Evolutionary conservation across 441 rosid species (phyloP), one percentile per base, ranked within the genome.

Genomic region (Erysimum cheiri): DNA sequence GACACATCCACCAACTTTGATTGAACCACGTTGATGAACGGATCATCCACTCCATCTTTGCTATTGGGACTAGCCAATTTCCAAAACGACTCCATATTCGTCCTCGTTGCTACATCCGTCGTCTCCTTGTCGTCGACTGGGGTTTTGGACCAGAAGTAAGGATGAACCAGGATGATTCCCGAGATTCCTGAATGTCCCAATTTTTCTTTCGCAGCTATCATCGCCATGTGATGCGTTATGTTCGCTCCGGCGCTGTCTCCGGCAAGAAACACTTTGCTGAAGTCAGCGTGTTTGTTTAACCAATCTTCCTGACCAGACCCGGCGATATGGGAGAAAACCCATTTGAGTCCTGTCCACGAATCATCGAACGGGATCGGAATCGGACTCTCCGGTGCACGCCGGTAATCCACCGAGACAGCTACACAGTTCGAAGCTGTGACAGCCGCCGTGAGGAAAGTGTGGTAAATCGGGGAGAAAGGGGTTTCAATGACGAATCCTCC

Each of bases 221-320:
- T 19, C 32, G 77, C 77, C 78, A 84, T 78, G 47, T 81, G 83
- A 69, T 85, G 84, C 8, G 88, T 41, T 81, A 82, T 78, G 68
- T 64, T 86, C n/a, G 78, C 88, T 5, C 88, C 88, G 6, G 88
- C 87, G 64, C 85, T 82, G 69, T 81, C 91, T 8, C 91, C 91
- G 0, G 82, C 67, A 6, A 82, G 71, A 67, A 78, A 81, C 48
- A 81, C 81, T 3, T 65, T 73, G 22, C 41, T 35, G 39, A 84
- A 67, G 63, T 88, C 87, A 2, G 78, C 87, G 43, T 73, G 50
- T 15, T 13, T 8, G 40, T 78, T 84, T 5, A 83, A 39, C 88
- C 84, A 84, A 17, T 64, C 64, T 50, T 84, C 84, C 24, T 77
- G 69, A 15, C 91, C 88, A 11, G 54, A 39, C 31, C 83, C 75